Evolutionary conservation across 1,139 yeast species (phyloP).

Genomic region (Pichiaceae sp.): DNA sequence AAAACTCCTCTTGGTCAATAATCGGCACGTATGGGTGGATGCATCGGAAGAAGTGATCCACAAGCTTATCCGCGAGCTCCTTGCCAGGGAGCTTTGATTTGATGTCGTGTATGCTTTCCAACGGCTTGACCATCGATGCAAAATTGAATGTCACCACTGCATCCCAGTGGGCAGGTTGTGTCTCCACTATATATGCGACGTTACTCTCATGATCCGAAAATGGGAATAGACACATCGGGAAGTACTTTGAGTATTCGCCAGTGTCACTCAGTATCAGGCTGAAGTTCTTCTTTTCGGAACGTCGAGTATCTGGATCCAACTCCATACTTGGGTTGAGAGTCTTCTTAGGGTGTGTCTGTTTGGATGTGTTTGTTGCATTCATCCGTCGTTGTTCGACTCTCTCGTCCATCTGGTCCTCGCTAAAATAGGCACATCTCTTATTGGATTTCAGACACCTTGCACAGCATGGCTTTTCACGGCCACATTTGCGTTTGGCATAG

Average conservation of each 20-base stretch:
- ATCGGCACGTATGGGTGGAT: constrained; percentile 15
- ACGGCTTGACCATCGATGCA: background rate
- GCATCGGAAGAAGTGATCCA: constrained; percentile 12
- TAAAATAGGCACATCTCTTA: constrained; percentile 12
- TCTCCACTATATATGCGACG: constrained; percentile 8
- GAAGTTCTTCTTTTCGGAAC: constrained; percentile 7
- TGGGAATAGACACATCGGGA: constrained; percentile 14
- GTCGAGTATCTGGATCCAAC: background rate
- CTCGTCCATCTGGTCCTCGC: constrained; percentile 6
- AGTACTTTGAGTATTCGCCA: constrained; percentile 16
- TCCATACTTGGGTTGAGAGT: too few relatives aligned
- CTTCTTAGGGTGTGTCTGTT: background rate
- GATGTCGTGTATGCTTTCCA: constrained; percentile 3
- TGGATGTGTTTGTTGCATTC: background rate
- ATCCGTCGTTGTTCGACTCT: constrained; percentile 1
- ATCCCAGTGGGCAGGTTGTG: background rate
- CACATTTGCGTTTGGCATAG: constrained; percentile 14
- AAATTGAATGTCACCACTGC: background rate
- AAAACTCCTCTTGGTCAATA: constrained; percentile 14
- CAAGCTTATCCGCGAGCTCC: constrained; percentile 8
- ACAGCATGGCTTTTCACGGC: constrained; percentile 10
- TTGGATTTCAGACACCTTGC: constrained; percentile 8
- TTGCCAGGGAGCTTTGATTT: constrained; percentile 7
- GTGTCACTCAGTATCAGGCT: constrained; percentile 14
- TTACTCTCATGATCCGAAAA: constrained; percentile 13